Conservation (phyloP, 2,329 filamentous ascomycete genomes). For the Amphichorda felina region DNA sequence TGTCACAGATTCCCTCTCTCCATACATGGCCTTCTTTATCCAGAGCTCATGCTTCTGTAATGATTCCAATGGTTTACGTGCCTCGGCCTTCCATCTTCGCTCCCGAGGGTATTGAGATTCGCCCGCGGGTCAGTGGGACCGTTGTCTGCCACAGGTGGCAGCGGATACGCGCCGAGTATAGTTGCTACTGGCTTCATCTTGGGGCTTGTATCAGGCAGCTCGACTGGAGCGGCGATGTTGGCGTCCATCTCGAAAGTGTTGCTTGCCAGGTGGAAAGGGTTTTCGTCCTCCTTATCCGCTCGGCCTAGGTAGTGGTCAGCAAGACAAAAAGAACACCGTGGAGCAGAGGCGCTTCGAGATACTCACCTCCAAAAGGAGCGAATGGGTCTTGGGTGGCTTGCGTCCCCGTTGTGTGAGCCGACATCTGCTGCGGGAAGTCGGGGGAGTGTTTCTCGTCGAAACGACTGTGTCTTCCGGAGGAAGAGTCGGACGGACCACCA, state of each 20-base stretch:
- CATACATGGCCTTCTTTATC: no score
- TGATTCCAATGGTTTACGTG: constrained; percentile 27
- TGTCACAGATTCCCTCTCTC: no score
- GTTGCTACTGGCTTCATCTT: neutral
- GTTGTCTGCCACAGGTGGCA: neutral
- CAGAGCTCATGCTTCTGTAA: constrained; percentile 10
- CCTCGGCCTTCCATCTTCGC: constrained; percentile 13
- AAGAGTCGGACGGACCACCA: no score
- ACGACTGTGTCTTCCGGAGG: constrained; percentile 3
- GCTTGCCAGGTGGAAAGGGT: constrained; percentile 12
- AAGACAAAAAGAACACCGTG: no score
- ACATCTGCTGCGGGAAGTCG: constrained; percentile 10
- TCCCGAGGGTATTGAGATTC: constrained; percentile 19
- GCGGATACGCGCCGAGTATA: neutral
- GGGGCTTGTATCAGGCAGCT: constrained; percentile 14
- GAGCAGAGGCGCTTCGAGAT: no score
- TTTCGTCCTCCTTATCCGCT: constrained; percentile 13
- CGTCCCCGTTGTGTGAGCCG: constrained; percentile 13
- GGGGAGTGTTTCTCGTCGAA: constrained; percentile 16
- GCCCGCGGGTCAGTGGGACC: constrained; percentile 16
- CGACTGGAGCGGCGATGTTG: constrained; percentile 15
- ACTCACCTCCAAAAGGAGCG: constrained; percentile 31
- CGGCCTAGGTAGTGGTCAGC: constrained; percentile 13
- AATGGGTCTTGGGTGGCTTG: constrained; percentile 22
- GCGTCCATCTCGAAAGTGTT: constrained; percentile 26